Percentiles rank a stretch among this genome's conserved stretches.
phyloP scores from a whole-genome alignment of 352 stramenopile species.

The Phytophthora citrophthora region DNA sequence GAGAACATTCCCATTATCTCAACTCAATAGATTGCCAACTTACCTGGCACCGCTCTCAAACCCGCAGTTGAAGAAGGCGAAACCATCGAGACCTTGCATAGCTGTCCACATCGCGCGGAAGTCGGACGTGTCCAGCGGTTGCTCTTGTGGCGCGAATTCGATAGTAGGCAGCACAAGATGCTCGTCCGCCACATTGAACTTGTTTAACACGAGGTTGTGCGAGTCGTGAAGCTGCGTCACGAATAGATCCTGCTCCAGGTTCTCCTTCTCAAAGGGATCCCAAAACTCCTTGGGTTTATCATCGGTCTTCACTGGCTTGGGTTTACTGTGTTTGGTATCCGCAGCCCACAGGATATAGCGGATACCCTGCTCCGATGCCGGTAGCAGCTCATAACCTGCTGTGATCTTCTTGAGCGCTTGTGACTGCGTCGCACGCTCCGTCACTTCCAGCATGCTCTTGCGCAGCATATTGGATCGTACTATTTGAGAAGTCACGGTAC shows the following conservation, averaged over 20 bases:
- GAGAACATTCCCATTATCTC: slow-evolving; percentile 1
- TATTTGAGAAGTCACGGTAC: slow-evolving; percentile 2
- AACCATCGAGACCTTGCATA: slow-evolving; percentile 72
- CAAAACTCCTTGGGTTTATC: slow-evolving; percentile 44
- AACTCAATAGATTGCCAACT: neutral
- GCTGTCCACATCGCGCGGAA: slow-evolving; percentile 77
- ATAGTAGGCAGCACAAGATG: slow-evolving; percentile 81
- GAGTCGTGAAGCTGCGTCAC: slow-evolving; percentile 64
- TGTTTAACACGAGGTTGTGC: slow-evolving; percentile 87
- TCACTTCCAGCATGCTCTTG: slow-evolving; percentile 66
- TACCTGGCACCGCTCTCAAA: slow-evolving; percentile 83
- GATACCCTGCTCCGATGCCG: slow-evolving; percentile 36
- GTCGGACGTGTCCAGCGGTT: slow-evolving; percentile 52
- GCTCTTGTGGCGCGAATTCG: slow-evolving; percentile 73
- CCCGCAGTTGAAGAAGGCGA: slow-evolving; percentile 88
- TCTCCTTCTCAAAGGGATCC: slow-evolving; percentile 77
- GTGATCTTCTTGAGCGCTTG: slow-evolving; percentile 73
- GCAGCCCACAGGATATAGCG: slow-evolving; percentile 69
- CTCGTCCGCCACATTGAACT: slow-evolving; percentile 82
- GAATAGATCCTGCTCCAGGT: slow-evolving; percentile 76
- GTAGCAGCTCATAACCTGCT: slow-evolving; percentile 59
- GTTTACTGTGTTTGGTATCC: slow-evolving; percentile 47
- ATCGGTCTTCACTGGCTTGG: slow-evolving; percentile 17
- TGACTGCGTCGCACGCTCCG: slow-evolving; percentile 58
- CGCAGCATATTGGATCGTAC: slow-evolving; percentile 52